Evolutionary conservation across 176 grass and related monocot genomes (phyloP).

Genomic region (Lolium rigidum): DNA sequence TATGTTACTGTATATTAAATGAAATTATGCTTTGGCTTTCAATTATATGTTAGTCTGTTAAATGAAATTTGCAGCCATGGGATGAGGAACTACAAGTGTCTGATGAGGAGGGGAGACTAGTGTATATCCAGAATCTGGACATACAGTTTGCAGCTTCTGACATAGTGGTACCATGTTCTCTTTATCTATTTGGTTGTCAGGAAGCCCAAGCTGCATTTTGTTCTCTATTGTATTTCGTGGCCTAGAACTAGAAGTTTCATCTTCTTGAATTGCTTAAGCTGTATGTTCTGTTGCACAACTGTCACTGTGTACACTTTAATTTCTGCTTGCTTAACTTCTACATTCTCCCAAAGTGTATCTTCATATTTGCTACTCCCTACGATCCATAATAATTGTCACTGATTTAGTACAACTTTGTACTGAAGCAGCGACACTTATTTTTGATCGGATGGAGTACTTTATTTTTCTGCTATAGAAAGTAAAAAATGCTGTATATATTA

Average conservation of each 20-base stretch:
- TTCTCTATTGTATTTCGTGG: conserved; percentile 8
- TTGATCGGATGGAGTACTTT: not conserved
- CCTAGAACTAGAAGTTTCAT: conserved; percentile 6
- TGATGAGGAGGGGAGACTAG: conserved; percentile 63
- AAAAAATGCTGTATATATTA: not conserved
- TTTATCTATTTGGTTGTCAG: conserved; percentile 38
- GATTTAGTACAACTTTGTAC: no score
- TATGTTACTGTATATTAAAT: conserved; percentile 27
- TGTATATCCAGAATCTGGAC: conserved; percentile 90
- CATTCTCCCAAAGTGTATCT: not conserved
- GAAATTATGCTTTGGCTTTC: conserved; percentile 29
- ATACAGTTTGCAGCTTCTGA: conserved; percentile 71
- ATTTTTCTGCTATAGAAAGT: not conserved
- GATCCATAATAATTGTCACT: no score
- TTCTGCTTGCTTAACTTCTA: not conserved
- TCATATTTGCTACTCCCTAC: no score
- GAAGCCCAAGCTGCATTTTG: conserved; percentile 22
- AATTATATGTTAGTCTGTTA: conserved; percentile 33
- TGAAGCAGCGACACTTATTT: no score
- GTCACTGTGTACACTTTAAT: not conserved
- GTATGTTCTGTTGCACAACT: conserved; percentile 13
- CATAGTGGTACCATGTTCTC: conserved; percentile 60
- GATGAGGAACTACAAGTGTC: conserved; percentile 45
- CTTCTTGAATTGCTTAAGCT: conserved; percentile 8
- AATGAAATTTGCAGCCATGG: conserved; percentile 70